phyloP scores from a whole-genome alignment of 2,329 filamentous ascomycete species.

The Knoxdaviesia proteae region DNA sequence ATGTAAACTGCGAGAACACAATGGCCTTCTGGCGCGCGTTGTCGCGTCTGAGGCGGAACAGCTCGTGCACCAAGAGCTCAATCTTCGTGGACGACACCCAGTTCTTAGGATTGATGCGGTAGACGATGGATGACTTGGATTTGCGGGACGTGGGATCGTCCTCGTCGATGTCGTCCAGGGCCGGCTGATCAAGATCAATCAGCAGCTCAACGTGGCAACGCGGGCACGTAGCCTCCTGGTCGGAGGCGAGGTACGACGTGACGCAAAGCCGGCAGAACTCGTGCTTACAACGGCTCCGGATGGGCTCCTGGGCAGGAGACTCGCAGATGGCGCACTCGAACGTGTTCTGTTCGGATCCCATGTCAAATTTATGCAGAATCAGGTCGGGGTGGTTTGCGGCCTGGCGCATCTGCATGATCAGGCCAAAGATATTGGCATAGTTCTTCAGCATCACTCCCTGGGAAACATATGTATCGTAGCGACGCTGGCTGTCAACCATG shows the following conservation, averaged over 20 bases:
- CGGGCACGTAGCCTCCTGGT: slow-evolving; percentile 63
- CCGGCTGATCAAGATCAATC: slow-evolving; percentile 87
- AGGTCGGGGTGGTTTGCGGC: slow-evolving; percentile 92
- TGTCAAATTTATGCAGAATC: slow-evolving; percentile 52
- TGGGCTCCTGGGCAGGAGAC: slow-evolving; percentile 84
- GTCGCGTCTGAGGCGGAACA: slow-evolving; percentile 78
- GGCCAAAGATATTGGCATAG: slow-evolving; percentile 94
- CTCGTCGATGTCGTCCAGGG: slow-evolving; percentile 89
- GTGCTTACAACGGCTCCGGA: slow-evolving; percentile 79
- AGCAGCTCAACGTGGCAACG: slow-evolving; percentile 75
- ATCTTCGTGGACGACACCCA: slow-evolving; percentile 99
- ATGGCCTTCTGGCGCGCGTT: slow-evolving; percentile 92
- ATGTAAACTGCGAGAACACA: slow-evolving; percentile 93
- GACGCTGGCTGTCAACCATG: slow-evolving; percentile 74
- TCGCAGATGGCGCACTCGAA: slow-evolving; percentile 90
- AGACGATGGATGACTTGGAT: slow-evolving; percentile 80
- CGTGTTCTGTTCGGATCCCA: slow-evolving; percentile 21
- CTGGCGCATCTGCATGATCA: slow-evolving; percentile 99
- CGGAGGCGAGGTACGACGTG: slow-evolving; percentile 44
- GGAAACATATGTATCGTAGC: slow-evolving; percentile 90
- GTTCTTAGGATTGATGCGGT: slow-evolving; percentile 95
- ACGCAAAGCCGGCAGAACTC: slow-evolving; percentile 34
- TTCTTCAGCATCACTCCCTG: slow-evolving; percentile 90
- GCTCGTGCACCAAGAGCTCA: slow-evolving; percentile 82
- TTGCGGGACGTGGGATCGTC: slow-evolving; percentile 62